Conservation (phyloP, 495 filamentous ascomycete genomes). For the Penicillium parvum region DNA sequence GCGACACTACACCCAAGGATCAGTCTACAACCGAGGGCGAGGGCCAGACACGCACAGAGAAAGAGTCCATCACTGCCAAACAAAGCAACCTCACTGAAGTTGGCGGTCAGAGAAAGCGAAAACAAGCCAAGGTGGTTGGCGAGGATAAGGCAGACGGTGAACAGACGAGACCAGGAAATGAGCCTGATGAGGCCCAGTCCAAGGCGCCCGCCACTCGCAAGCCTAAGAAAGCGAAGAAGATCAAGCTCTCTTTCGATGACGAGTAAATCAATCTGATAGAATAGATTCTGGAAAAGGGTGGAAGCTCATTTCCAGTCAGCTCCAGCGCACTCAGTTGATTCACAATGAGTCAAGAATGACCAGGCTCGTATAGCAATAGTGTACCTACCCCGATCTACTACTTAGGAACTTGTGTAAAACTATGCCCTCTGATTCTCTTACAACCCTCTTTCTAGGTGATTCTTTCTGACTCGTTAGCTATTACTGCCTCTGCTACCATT, state of each 20-base stretch:
- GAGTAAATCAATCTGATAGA: too few species aligned
- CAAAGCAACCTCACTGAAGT: slow-evolving; percentile 40
- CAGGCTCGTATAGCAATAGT: slow-evolving; percentile 2
- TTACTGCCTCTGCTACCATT: too few species aligned
- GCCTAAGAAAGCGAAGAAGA: slow-evolving; percentile 45
- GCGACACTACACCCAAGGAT: slow-evolving; percentile 7
- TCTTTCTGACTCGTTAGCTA: too few species aligned
- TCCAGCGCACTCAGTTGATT: slow-evolving; percentile 13
- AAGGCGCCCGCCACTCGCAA: slow-evolving; percentile 28
- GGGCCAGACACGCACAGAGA: slow-evolving; percentile 9
- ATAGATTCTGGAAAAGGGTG: too few species aligned
- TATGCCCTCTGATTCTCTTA: too few species aligned
- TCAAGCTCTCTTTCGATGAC: slow-evolving; percentile 45
- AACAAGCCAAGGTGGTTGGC: slow-evolving; percentile 40
- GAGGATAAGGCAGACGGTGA: slow-evolving; percentile 25
- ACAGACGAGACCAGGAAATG: slow-evolving; percentile 18
- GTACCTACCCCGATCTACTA: background rate
- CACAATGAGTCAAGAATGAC: slow-evolving; percentile 22
- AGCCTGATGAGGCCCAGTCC: slow-evolving; percentile 19
- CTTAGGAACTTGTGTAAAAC: background rate
- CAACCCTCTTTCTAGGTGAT: too few species aligned
- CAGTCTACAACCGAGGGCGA: slow-evolving; percentile 9
- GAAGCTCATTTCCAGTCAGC: too few species aligned
- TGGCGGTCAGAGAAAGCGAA: slow-evolving; percentile 41
- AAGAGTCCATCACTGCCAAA: slow-evolving; percentile 21